These are phyloP conservation scores for Candida tammaniensis DNA, from an alignment of 805 yeast genomes.

Conservation along the genomic window DNA sequence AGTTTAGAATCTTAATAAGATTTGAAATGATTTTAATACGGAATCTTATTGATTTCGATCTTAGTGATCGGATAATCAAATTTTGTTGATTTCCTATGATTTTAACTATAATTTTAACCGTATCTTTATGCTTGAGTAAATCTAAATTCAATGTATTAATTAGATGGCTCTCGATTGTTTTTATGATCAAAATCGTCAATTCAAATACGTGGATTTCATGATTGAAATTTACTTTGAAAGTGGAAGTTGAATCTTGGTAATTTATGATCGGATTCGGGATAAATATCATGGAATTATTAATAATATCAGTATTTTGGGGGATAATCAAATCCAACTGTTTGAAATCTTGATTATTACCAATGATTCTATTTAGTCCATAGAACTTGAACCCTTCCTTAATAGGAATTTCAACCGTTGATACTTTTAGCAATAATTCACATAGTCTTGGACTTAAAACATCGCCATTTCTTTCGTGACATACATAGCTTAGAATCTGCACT, in stretches of 20 bases:
- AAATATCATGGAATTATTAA: conserved; percentile 20
- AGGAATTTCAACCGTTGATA: conserved; percentile 41
- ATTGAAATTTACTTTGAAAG: conserved; percentile 1
- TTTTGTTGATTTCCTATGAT: conserved; percentile 51
- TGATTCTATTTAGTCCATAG: conserved; percentile 51
- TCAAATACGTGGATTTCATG: conserved; percentile 46
- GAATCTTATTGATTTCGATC: conserved; percentile 35
- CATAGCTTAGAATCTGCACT: conserved; percentile 50
- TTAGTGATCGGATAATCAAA: conserved; percentile 41
- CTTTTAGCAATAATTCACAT: conserved; percentile 30
- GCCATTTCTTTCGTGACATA: conserved; percentile 29
- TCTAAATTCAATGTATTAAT: conserved; percentile 23
- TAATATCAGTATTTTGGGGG: conserved; percentile 25
- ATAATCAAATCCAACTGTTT: conserved; percentile 41
- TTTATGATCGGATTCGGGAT: conserved; percentile 27
- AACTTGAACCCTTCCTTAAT: conserved; percentile 40
- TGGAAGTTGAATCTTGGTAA: background rate
- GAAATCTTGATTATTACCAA: conserved; percentile 51
- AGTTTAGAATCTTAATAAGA: conserved; percentile 37
- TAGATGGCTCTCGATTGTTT: conserved; percentile 46
- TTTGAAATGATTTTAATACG: conserved; percentile 41
- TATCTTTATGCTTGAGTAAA: conserved; percentile 32
- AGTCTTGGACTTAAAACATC: conserved; percentile 8
- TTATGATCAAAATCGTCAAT: conserved; percentile 45
- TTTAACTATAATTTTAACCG: conserved; percentile 39